phyloP scores from a whole-genome alignment of 78 protist genomes.

The Polysphondylium violaceum region DNA sequence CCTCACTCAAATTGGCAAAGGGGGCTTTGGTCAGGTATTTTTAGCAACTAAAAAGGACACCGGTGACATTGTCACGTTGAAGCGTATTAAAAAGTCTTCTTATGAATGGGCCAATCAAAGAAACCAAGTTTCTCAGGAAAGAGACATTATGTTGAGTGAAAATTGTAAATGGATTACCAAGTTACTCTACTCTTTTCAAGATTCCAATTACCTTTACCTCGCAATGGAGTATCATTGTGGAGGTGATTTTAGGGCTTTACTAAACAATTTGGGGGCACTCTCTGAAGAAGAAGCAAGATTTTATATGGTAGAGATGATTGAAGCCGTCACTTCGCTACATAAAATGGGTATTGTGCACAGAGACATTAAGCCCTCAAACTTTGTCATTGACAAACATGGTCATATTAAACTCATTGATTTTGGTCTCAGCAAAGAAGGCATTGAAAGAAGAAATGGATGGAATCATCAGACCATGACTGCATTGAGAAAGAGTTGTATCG shows the following conservation, averaged over 20 bases:
- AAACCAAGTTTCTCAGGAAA: slow-evolving; percentile 47
- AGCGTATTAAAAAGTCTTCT: slow-evolving; percentile 45
- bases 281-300: slow-evolving; percentile 85
- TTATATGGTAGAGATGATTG: slow-evolving; percentile 91
- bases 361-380: slow-evolving; percentile 95
- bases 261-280: slow-evolving; percentile 57
- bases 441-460: slow-evolving; percentile 44
- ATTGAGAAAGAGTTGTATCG: slow-evolving; percentile 48
- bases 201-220: slow-evolving; percentile 78
- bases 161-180: slow-evolving; percentile 81
- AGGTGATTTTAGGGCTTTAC: slow-evolving; percentile 86
- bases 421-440: slow-evolving; percentile 89
- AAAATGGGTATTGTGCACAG: slow-evolving; percentile 87
- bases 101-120: slow-evolving; percentile 75
- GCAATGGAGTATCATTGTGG: slow-evolving; percentile 91
- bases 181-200: slow-evolving; percentile 88
- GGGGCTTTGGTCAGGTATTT: slow-evolving; percentile 91
- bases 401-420: slow-evolving; percentile 92
- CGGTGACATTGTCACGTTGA: slow-evolving; percentile 72
- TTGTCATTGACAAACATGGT: slow-evolving; percentile 81
- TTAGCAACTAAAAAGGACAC: slow-evolving; percentile 52
- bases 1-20: slow-evolving; percentile 88
- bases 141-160: slow-evolving; percentile 52
- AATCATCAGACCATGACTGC: slow-evolving; percentile 44
- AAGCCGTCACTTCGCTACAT: slow-evolving; percentile 93